phyloP scores from a whole-genome alignment of 1,284 basidiomycete genomes.

The Puccinia coronata region DNA sequence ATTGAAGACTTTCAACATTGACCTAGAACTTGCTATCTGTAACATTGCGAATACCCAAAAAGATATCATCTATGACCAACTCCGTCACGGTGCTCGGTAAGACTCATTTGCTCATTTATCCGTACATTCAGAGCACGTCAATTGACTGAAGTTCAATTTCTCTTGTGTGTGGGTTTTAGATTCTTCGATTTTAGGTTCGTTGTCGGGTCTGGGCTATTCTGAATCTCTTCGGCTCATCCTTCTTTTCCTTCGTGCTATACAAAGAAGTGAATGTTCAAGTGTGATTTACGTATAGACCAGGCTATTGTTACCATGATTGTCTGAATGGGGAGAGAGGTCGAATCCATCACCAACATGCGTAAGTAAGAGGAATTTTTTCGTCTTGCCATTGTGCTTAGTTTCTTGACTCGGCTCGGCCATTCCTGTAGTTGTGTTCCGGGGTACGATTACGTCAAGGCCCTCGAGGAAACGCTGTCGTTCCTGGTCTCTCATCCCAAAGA shows the following conservation, averaged over 20 bases:
- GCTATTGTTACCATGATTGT: conserved; percentile 44
- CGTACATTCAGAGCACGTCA: too few relatives aligned
- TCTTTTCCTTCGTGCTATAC: neutral
- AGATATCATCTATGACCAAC: conserved; percentile 40
- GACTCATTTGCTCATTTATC: neutral
- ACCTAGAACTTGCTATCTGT: conserved; percentile 33
- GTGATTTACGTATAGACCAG: conserved; percentile 26
- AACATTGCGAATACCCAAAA: conserved; percentile 47
- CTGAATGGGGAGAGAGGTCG: conserved; percentile 25
- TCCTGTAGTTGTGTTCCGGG: conserved; percentile 25
- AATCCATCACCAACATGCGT: conserved; percentile 48
- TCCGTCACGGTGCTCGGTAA: conserved; percentile 31
- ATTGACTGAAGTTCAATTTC: too few relatives aligned
- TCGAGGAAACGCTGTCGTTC: conserved; percentile 35
- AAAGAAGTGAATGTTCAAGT: neutral
- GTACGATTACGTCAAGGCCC: conserved; percentile 25
- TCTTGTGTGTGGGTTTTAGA: too few relatives aligned
- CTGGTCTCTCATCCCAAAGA: conserved; percentile 33
- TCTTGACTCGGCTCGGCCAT: neutral
- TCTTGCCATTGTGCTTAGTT: neutral
- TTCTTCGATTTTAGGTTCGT: conserved; percentile 46
- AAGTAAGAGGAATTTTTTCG: neutral
- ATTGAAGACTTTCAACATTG: conserved; percentile 36
- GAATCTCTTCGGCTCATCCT: neutral
- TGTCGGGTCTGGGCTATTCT: neutral